phyloP scores from a whole-genome alignment of 1,139 yeast genomes.

The Debaryomyces psychrophilus region DNA sequence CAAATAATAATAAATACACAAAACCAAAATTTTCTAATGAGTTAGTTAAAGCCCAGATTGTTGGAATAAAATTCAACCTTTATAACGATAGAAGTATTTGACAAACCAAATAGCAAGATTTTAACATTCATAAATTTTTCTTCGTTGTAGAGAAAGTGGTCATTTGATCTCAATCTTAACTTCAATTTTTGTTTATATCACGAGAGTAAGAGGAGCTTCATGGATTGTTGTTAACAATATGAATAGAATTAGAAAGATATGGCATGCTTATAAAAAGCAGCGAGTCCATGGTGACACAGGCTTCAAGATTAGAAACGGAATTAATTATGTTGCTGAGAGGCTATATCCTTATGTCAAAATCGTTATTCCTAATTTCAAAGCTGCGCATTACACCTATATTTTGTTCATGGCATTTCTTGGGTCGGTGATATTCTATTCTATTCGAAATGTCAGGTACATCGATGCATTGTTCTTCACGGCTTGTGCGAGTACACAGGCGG shows the following conservation, averaged over 20 bases:
- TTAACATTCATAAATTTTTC: background rate
- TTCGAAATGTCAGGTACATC: constrained; percentile 64
- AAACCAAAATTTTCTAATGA: constrained; percentile 2
- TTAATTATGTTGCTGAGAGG: constrained; percentile 26
- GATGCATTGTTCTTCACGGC: constrained; percentile 78
- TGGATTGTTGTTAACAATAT: constrained; percentile 9
- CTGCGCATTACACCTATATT: constrained; percentile 75
- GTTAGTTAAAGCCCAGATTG: background rate
- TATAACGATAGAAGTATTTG: background rate
- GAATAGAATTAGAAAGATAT: constrained; percentile 1
- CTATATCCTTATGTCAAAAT: constrained; percentile 51
- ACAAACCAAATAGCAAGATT: background rate
- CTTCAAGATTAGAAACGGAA: constrained; percentile 25
- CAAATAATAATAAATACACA: background rate
- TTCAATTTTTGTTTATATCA: background rate
- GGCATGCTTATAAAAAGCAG: constrained; percentile 11
- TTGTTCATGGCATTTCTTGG: constrained; percentile 57
- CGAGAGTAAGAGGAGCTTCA: background rate
- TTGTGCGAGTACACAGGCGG: constrained; percentile 89
- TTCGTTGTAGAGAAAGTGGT: background rate
- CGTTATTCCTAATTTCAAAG: constrained; percentile 72
- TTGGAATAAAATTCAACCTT: background rate
- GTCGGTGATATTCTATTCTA: constrained; percentile 76
- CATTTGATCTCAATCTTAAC: background rate
- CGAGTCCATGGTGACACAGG: constrained; percentile 19